phyloP scores from a whole-genome alignment of 2,329 filamentous ascomycete genomes.

The Hirsutella minnesotensis region DNA sequence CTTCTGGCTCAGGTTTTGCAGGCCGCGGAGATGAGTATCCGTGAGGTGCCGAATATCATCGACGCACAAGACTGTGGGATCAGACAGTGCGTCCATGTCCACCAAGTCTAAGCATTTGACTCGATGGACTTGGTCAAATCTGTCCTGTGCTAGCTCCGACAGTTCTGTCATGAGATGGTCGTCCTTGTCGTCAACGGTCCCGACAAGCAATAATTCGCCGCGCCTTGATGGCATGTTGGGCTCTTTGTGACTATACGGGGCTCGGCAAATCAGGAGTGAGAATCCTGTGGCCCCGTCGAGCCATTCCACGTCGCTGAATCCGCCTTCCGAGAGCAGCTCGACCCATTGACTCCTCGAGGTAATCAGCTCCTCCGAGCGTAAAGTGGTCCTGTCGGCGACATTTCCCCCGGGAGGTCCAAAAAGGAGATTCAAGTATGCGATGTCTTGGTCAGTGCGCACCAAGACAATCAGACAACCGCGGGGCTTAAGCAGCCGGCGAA shows the following conservation, averaged over 20 bases:
- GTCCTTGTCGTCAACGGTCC: background rate
- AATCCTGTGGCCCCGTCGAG: background rate
- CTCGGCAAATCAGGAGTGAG: background rate
- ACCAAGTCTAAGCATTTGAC: background rate
- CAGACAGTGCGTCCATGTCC: background rate
- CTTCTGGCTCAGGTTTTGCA: background rate
- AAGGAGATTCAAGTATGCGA: background rate
- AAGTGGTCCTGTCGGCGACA: background rate
- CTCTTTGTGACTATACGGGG: background rate
- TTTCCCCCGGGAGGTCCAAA: background rate
- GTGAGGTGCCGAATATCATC: background rate
- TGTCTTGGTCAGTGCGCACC: background rate
- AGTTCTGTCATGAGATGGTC: background rate
- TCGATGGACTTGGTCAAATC: background rate
- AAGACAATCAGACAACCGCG: background rate
- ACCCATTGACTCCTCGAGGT: background rate
- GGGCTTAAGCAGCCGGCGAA: background rate
- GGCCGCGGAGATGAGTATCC: background rate
- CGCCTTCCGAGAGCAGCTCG: background rate
- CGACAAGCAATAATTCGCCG: background rate
- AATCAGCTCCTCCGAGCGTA: background rate
- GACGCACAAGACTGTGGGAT: background rate
- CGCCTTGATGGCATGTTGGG: background rate
- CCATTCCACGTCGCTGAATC: background rate
- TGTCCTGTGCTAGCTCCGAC: background rate